These are phyloP conservation scores for Boletus sp. DNA, from an alignment of 1,284 basidiomycete genomes.

Conservation along the genomic window DNA sequence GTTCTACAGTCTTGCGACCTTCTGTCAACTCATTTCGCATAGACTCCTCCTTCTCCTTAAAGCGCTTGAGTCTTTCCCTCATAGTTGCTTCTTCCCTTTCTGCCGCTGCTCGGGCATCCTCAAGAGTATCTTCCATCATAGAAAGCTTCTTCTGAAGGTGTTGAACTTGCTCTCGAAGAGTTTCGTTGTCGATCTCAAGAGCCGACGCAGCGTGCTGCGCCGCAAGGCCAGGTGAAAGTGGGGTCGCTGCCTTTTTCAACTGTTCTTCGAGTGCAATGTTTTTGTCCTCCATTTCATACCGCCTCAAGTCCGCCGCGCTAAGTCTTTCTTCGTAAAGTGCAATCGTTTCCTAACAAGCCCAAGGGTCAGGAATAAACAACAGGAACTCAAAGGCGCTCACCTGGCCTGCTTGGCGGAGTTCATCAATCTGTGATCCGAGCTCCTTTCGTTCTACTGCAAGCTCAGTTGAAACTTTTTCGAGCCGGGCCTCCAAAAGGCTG, in stretches of 20 bases:
- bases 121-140: constrained; percentile 79
- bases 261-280: constrained; percentile 63
- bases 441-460: constrained; percentile 67
- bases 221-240: constrained; percentile 37
- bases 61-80: constrained; percentile 62
- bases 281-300: constrained; percentile 76
- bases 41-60: constrained; percentile 76
- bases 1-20: constrained; percentile 61
- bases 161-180: constrained; percentile 79
- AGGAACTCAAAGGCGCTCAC: constrained; percentile 37
- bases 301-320: constrained; percentile 61
- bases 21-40: constrained; percentile 64
- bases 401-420: constrained; percentile 79
- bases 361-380: constrained; percentile 7
- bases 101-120: constrained; percentile 67
- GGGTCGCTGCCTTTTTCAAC: constrained; percentile 33
- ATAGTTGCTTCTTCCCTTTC: constrained; percentile 72
- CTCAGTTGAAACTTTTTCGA: constrained; percentile 47
- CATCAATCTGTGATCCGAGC: constrained; percentile 68
- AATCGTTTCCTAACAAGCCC: constrained; percentile 70
- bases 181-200: constrained; percentile 91
- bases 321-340: constrained; percentile 89
- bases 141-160: constrained; percentile 80
- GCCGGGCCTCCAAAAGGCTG: constrained; percentile 44
- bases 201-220: constrained; percentile 51